Base-by-base conservation (phyloP, 495 filamentous ascomycete genomes). In the Darksidea phi region DNA sequence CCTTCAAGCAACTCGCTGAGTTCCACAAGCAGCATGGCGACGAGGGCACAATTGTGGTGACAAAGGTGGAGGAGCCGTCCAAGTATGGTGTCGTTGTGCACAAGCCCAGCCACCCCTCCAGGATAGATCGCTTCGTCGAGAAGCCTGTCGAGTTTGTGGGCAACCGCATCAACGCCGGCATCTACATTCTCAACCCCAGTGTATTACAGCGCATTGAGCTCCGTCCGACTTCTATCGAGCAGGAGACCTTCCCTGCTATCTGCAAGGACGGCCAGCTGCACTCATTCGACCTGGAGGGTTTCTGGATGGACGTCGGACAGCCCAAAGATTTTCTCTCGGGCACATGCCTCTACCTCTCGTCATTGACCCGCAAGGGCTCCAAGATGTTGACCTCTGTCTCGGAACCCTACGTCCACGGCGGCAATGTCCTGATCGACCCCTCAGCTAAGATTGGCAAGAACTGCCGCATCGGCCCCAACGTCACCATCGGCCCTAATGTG, bases 271-370 rank as follows among this genome's bases (percentile, higher is more conserved):
- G 91, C 54, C 85, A 95, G 75, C 78, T 99, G 47, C 94, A 99
- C 82, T 97, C 92, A 1, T 97, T 96, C 73, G 94, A 99, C 74
- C 82, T 99, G 37, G 95, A 99, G 65, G 92, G 94, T 64, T 99
- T 96, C 81, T 99, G 94, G 94, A 99, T 99, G 94, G 94, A 99
- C 69, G 92, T 99, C 58, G 94, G 94, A 67, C 94, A 99, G 75
- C 94, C 94, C 54, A 99, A 99, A 78, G 94, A 99, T 73, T 99
- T 99, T 82, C 80, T 99, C 51, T 89, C 86, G 32, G 94, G 94
- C 59, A 97, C 94, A 63, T 99, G 95, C 75, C 84, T 99, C 49
- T 99, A 97, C 78, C 86, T 99, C 50, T 91, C 88, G 21, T 95
- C 89, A 12, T 84, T 99, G 54, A 82, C 92, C 11, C 97, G 97